These are phyloP conservation scores for Fusarium nelsonii DNA, from an alignment of 2,329 filamentous ascomycete genomes.

Conservation along the genomic window DNA sequence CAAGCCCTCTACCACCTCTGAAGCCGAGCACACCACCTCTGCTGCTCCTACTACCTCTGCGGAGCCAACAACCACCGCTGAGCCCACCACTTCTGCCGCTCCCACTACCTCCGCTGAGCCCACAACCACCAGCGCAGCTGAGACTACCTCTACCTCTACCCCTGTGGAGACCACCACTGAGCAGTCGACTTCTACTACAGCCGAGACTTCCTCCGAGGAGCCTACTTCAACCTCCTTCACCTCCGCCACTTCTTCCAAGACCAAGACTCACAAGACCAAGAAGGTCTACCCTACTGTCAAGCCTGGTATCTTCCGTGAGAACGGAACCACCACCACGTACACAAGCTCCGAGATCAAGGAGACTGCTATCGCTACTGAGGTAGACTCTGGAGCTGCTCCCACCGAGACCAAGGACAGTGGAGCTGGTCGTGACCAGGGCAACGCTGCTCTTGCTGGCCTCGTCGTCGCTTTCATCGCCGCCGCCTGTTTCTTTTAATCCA, in stretches of 20 bases:
- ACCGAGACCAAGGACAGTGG: slow-evolving; percentile 59
- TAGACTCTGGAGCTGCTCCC: slow-evolving; percentile 49
- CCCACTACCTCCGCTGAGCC: slow-evolving; percentile 27
- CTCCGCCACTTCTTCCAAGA: slow-evolving; percentile 28
- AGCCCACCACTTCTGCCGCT: slow-evolving; percentile 35
- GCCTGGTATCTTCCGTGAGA: slow-evolving; percentile 68
- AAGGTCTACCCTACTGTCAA: slow-evolving; percentile 37
- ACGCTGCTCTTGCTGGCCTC: slow-evolving; percentile 65
- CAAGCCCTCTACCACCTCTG: slow-evolving; percentile 42
- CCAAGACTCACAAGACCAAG: slow-evolving; percentile 33
- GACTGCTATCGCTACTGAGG: slow-evolving; percentile 44
- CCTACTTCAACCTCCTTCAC: slow-evolving; percentile 48
- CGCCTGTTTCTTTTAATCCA: slow-evolving; percentile 60
- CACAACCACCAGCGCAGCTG: slow-evolving; percentile 29
- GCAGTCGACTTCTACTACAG: slow-evolving; percentile 6
- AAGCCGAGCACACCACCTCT: slow-evolving; percentile 33
- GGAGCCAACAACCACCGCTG: slow-evolving; percentile 26
- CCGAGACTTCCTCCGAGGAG: slow-evolving; percentile 31
- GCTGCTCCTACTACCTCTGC: slow-evolving; percentile 16
- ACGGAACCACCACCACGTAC: slow-evolving; percentile 54
- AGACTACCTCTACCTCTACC: slow-evolving; percentile 30
- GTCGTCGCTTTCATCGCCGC: slow-evolving; percentile 68
- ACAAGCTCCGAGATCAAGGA: slow-evolving; percentile 19
- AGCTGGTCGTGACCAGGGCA: slow-evolving; percentile 61
- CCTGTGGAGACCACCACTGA: slow-evolving; percentile 32